Conservation (phyloP, 2,329 filamentous ascomycete genomes). For the Pestalotiopsis sp. region DNA sequence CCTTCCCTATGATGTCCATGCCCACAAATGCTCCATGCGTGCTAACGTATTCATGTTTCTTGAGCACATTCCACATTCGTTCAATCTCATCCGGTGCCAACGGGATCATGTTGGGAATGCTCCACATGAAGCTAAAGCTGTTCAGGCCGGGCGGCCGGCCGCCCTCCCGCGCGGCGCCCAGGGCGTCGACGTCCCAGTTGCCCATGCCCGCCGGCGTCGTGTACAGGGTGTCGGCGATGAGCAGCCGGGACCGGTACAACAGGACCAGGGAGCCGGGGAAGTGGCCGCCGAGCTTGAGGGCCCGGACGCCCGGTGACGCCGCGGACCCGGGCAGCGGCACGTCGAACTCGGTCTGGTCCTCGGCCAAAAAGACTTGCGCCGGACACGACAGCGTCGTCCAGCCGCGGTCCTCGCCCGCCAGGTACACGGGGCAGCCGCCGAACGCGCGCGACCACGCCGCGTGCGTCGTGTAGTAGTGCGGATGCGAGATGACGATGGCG, state of each 20-base stretch:
- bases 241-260: conserved; percentile 60
- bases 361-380: conserved; percentile 47
- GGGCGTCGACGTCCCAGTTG: conserved; percentile 45
- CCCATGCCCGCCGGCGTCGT: conserved; percentile 62
- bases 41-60: conserved; percentile 60
- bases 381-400: conserved; percentile 59
- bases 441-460: conserved; percentile 72
- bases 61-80: conserved; percentile 69
- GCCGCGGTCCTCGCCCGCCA: conserved; percentile 61
- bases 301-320: conserved; percentile 49
- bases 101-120: conserved; percentile 74
- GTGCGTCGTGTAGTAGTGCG: conserved; percentile 80
- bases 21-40: conserved; percentile 69
- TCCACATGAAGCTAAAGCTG: conserved; percentile 74
- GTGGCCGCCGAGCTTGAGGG: conserved; percentile 75
- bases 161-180: conserved; percentile 30
- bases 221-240: conserved; percentile 76
- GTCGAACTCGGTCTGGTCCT: conserved; percentile 36
- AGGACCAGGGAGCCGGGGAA: conserved; percentile 74
- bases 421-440: conserved; percentile 63
- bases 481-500: conserved; percentile 76
- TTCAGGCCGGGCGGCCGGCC: conserved; percentile 44
- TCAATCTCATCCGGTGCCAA: conserved; percentile 62
- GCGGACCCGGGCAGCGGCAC: conserved; percentile 23
- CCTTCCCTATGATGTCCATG: conserved; percentile 55